Evolutionary conservation across 164 flowering plant genomes (phyloP).

Genomic region (Santalum album): DNA sequence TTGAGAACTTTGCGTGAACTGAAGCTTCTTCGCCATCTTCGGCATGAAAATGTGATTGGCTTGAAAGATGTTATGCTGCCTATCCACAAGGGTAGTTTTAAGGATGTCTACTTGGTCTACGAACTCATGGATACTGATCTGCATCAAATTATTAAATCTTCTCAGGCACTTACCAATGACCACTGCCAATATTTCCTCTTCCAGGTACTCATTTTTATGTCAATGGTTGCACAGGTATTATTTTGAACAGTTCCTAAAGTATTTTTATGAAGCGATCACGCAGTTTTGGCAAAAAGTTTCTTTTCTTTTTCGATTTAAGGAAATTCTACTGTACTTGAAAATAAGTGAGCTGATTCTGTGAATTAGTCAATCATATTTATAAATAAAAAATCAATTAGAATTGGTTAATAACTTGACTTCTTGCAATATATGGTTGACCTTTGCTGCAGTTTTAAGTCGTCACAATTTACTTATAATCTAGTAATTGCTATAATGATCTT

Average conservation of each 20-base stretch:
- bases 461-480: too few relatives aligned
- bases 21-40: conserved; percentile 77
- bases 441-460: too few relatives aligned
- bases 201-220: conserved; percentile 44
- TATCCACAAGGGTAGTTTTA: conserved; percentile 54
- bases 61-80: conserved; percentile 94
- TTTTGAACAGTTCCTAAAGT: not conserved
- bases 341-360: too few relatives aligned
- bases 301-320: too few relatives aligned
- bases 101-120: conserved; percentile 87
- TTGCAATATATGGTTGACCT: too few relatives aligned
- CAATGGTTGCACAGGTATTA: not conserved
- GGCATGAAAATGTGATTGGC: conserved; percentile 78
- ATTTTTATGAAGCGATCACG: too few relatives aligned
- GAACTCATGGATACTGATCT: conserved; percentile 97
- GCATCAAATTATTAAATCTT: conserved; percentile 87
- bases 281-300: too few relatives aligned
- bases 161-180: conserved; percentile 75
- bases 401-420: too few relatives aligned
- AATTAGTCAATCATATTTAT: too few relatives aligned
- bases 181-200: conserved; percentile 87
- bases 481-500: too few relatives aligned
- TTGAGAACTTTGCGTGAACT: conserved; percentile 79
- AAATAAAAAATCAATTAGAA: too few relatives aligned
- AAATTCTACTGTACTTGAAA: too few relatives aligned